Percentiles rank a stretch among this genome's conserved stretches.
Conservation (phyloP, 495 filamentous ascomycete genomes). For the Trichoderma orchidacearum region DNA sequence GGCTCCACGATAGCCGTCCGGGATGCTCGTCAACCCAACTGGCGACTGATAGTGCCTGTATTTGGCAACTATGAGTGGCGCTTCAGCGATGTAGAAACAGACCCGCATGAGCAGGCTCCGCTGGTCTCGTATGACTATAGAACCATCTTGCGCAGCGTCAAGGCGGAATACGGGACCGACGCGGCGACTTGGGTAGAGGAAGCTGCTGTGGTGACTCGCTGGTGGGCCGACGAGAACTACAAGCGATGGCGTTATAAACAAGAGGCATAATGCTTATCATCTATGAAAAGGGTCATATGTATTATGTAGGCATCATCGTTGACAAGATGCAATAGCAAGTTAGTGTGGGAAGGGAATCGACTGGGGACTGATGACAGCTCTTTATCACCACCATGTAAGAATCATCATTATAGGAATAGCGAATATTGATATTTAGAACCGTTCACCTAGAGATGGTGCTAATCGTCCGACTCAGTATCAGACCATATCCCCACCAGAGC, state of each 20-base stretch:
- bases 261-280: too few species aligned
- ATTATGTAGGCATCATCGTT: too few species aligned
- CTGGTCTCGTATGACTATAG: slow-evolving; percentile 19
- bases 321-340: too few species aligned
- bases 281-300: too few species aligned
- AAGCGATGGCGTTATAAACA: background rate
- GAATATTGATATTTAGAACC: too few species aligned
- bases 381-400: too few species aligned
- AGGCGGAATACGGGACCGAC: slow-evolving; percentile 17
- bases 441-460: too few species aligned
- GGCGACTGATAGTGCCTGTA: slow-evolving; percentile 24
- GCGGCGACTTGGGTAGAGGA: slow-evolving; percentile 27
- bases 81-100: slow-evolving; percentile 20
- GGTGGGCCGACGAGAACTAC: background rate
- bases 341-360: too few species aligned
- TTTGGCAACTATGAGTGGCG: slow-evolving; percentile 21
- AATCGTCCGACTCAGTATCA: too few species aligned
- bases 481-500: too few species aligned
- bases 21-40: slow-evolving; percentile 22
- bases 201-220: slow-evolving; percentile 7
- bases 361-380: too few species aligned
- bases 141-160: slow-evolving; percentile 13
- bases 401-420: background rate
- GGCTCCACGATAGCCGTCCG: slow-evolving; percentile 25
- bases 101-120: slow-evolving; percentile 20